These are phyloP conservation scores for Exsudoporus floridanus DNA, from an alignment of 1,284 basidiomycete species.

Conservation along the genomic window DNA sequence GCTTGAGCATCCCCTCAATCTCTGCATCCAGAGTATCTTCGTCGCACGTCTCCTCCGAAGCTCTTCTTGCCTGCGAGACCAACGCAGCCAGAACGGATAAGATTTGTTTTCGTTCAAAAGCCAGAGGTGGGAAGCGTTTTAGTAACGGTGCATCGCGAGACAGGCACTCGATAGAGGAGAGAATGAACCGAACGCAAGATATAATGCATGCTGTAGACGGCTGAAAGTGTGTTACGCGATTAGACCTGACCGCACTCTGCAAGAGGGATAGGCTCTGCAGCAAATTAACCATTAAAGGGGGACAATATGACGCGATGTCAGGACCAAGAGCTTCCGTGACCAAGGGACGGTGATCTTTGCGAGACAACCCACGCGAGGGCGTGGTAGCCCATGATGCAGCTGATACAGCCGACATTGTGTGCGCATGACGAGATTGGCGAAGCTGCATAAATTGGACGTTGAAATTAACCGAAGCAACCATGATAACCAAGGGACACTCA, in stretches of 20 bases:
- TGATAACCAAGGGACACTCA: conserved; percentile 36
- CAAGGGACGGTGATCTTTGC: conserved; percentile 46
- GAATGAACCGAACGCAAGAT: conserved; percentile 88
- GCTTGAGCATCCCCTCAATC: conserved; percentile 69
- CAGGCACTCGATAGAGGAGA: conserved; percentile 84
- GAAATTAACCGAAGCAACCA: background rate
- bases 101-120: conserved; percentile 79
- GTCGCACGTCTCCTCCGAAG: conserved; percentile 57
- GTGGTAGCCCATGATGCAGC: conserved; percentile 55
- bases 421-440: conserved; percentile 41
- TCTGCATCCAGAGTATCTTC: conserved; percentile 55
- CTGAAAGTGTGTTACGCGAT: conserved; percentile 79
- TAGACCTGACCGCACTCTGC: conserved; percentile 78
- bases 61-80: conserved; percentile 81
- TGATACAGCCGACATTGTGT: conserved; percentile 51
- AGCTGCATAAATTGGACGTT: conserved; percentile 15
- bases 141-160: conserved; percentile 80
- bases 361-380: conserved; percentile 37
- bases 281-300: conserved; percentile 73
- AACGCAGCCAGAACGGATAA: conserved; percentile 81
- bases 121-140: conserved; percentile 63
- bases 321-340: conserved; percentile 44
- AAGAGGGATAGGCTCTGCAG: conserved; percentile 84
- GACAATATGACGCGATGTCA: conserved; percentile 60
- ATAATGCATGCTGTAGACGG: conserved; percentile 88